These are phyloP conservation scores for Zygosaccharomyces siamensis DNA, from an alignment of 805 yeast species.

Conservation along the genomic window DNA sequence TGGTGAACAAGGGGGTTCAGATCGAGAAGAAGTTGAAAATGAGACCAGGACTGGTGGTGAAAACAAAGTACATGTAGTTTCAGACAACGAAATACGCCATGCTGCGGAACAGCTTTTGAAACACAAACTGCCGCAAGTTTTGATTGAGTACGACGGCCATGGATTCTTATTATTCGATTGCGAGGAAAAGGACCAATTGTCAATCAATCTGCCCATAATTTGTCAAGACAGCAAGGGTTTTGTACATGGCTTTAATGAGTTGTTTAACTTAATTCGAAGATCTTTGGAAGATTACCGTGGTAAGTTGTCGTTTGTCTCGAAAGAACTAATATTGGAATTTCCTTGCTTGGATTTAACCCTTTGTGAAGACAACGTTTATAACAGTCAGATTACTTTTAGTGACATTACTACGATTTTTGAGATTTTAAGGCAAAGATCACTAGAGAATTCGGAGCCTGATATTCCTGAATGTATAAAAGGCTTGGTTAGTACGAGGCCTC, in stretches of 20 bases:
- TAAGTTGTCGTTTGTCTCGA: slow-evolving; percentile 22
- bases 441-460: slow-evolving; percentile 17
- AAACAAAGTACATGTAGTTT: slow-evolving; percentile 7
- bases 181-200: slow-evolving; percentile 12
- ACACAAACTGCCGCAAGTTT: slow-evolving; percentile 17
- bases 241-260: slow-evolving; percentile 17
- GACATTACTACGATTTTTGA: slow-evolving; percentile 32
- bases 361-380: slow-evolving; percentile 34
- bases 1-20: slow-evolving; percentile 8
- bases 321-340: slow-evolving; percentile 27
- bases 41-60: slow-evolving; percentile 7
- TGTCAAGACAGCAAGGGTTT: slow-evolving; percentile 18
- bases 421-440: slow-evolving; percentile 28
- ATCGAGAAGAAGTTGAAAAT: background rate
- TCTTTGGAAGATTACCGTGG: slow-evolving; percentile 26
- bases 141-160: slow-evolving; percentile 21
- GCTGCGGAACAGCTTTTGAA: slow-evolving; percentile 25
- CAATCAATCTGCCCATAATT: slow-evolving; percentile 17
- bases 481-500: slow-evolving; percentile 20
- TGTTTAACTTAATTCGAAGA: slow-evolving; percentile 24
- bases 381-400: slow-evolving; percentile 29
- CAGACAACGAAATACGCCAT: slow-evolving; percentile 17
- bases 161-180: slow-evolving; percentile 24
- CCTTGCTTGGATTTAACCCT: slow-evolving; percentile 30
- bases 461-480: slow-evolving; percentile 22